These are phyloP conservation scores for Mimosa bimucronata DNA, from an alignment of 306 rosid species.

Conservation along the genomic window DNA sequence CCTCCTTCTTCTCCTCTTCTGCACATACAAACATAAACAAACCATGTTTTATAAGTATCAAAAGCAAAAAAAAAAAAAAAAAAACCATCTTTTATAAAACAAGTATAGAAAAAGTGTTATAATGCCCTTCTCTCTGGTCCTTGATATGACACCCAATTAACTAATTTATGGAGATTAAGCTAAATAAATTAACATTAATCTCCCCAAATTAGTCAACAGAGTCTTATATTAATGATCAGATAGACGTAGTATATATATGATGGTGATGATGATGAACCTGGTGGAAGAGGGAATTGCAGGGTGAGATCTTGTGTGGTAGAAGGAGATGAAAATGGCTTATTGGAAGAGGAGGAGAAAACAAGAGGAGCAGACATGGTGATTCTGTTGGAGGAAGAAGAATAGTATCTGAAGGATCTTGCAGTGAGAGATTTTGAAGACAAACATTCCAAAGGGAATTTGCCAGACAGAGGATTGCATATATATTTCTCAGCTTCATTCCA, in stretches of 20 bases:
- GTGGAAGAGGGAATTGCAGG: slow-evolving; percentile 50
- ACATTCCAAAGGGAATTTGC: slow-evolving; percentile 92
- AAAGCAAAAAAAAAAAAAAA: too few species aligned
- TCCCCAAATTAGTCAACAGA: too few species aligned
- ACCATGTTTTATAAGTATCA: too few species aligned
- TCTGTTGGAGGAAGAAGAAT: slow-evolving; percentile 45
- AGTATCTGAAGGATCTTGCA: slow-evolving; percentile 70
- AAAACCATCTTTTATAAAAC: not conserved
- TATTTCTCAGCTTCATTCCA: slow-evolving; percentile 98
- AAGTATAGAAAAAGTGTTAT: too few species aligned
- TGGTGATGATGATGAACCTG: slow-evolving; percentile 52
- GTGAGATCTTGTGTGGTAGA: slow-evolving; percentile 47
- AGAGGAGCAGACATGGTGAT: slow-evolving; percentile 87
- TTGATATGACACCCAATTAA: too few species aligned
- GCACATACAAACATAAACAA: not conserved
- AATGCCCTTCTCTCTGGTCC: too few species aligned
- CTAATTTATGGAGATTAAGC: too few species aligned
- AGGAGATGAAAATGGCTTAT: slow-evolving; percentile 37
- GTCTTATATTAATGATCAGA: too few species aligned
- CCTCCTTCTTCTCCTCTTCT: slow-evolving; percentile 57
- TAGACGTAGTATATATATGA: too few species aligned
- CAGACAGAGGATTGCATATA: slow-evolving; percentile 91
- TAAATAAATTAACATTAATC: too few species aligned
- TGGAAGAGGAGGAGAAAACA: slow-evolving; percentile 59
- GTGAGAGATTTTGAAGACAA: slow-evolving; percentile 80